phyloP scores from a whole-genome alignment of 2,329 filamentous ascomycete species.

The Penicillium hordei region DNA sequence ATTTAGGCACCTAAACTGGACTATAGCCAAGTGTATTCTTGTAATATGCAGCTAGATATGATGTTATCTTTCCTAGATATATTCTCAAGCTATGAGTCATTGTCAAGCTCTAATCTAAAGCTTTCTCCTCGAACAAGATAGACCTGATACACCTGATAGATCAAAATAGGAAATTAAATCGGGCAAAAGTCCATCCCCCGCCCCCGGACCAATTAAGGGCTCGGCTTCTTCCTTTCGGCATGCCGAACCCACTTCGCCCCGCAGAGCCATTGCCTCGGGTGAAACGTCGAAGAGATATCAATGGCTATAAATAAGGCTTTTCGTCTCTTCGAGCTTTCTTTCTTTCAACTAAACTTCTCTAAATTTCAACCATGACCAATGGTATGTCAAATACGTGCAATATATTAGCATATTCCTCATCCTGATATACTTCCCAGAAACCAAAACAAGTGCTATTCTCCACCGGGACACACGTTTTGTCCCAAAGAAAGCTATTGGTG shows the following conservation, averaged over 20 bases:
- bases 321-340: not conserved
- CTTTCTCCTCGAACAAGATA: not conserved
- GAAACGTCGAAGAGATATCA: not conserved
- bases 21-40: not conserved
- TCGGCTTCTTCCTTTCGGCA: constrained; percentile 33
- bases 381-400: not conserved
- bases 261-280: constrained; percentile 20
- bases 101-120: not conserved
- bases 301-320: not conserved
- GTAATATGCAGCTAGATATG: not conserved
- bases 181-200: not conserved
- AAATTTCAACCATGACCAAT: not conserved
- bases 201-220: constrained; percentile 24
- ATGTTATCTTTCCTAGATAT: not conserved
- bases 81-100: not conserved
- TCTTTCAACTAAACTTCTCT: not conserved
- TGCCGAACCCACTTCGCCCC: constrained; percentile 29
- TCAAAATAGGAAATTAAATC: not conserved
- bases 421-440: not conserved
- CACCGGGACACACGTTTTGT: constrained; percentile 52
- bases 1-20: not conserved
- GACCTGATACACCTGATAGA: not conserved
- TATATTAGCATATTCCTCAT: not conserved
- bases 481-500: constrained; percentile 51
- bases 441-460: constrained; percentile 43